Percentiles rank a stretch among this genome's conserved stretches.
These are phyloP conservation scores for Beta corolliflora DNA, from an alignment of 179 eudicot species.

Conservation along the genomic window DNA sequence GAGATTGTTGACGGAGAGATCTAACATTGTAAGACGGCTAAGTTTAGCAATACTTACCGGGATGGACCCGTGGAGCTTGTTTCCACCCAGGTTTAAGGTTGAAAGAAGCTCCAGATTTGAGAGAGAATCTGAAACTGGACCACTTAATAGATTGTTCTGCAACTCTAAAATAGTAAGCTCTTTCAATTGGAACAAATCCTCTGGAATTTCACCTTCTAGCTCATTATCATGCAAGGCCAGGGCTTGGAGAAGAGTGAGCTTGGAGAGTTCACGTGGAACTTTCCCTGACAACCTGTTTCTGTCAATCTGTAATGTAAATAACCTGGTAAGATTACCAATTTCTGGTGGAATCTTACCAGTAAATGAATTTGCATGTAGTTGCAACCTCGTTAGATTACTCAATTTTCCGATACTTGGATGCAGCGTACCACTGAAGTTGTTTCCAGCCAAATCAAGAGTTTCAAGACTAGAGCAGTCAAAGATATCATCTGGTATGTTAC, in stretches of 20 bases:
- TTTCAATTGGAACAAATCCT: constrained; percentile 53
- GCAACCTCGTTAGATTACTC: constrained; percentile 46
- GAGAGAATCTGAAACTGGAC: constrained; percentile 52
- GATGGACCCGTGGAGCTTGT: constrained; percentile 60
- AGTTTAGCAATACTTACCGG: constrained; percentile 54
- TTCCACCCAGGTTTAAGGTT: constrained; percentile 64
- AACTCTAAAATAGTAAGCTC: constrained; percentile 49
- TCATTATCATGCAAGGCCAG: constrained; percentile 48
- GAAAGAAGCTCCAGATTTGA: constrained; percentile 64
- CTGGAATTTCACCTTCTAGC: constrained; percentile 68
- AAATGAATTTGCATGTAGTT: constrained; percentile 47
- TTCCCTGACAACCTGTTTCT: constrained; percentile 59
- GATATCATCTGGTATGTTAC: constrained; percentile 72
- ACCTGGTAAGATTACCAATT: constrained; percentile 59
- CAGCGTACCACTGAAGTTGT: constrained; percentile 57
- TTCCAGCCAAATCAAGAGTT: constrained; percentile 39
- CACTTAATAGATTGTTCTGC: constrained; percentile 53
- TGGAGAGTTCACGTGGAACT: constrained; percentile 64
- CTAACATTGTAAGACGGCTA: constrained; percentile 42
- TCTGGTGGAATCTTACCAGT: constrained; percentile 62
- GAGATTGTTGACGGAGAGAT: constrained; percentile 68
- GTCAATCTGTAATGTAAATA: constrained; percentile 42
- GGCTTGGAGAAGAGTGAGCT: constrained; percentile 65
- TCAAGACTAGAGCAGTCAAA: constrained; percentile 61
- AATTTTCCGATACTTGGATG: constrained; percentile 56